Evolutionary conservation across 2,329 filamentous ascomycete species (phyloP).

Genomic region (Diplodia mutila): DNA sequence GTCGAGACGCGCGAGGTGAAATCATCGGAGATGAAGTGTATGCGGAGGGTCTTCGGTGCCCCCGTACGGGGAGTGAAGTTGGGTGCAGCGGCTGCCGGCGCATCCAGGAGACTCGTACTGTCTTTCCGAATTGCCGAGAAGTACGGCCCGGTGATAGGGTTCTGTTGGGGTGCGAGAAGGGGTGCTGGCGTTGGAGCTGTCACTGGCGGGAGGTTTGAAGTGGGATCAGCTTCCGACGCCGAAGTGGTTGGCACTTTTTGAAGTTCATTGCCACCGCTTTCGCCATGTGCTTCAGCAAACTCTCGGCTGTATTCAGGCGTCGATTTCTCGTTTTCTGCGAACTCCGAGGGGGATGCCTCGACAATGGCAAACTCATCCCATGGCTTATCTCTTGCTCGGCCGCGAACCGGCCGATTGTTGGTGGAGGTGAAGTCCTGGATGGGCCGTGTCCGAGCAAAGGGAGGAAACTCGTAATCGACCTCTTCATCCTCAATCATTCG

Average conservation of each 20-base stretch:
- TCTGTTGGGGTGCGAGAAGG: slow-evolving; percentile 46
- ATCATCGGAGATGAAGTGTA: slow-evolving; percentile 73
- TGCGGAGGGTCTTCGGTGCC: slow-evolving; percentile 70
- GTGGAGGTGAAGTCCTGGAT: slow-evolving; percentile 78
- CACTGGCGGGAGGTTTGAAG: slow-evolving; percentile 29
- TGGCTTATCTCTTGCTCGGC: slow-evolving; percentile 72
- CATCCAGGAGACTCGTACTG: slow-evolving; percentile 48
- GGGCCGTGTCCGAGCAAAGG: slow-evolving; percentile 72
- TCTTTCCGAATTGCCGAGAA: slow-evolving; percentile 54
- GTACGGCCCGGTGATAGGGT: slow-evolving; percentile 55
- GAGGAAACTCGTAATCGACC: slow-evolving; percentile 82
- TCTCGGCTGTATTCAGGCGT: slow-evolving; percentile 70
- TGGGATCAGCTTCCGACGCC: slow-evolving; percentile 35
- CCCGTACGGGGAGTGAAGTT: slow-evolving; percentile 62
- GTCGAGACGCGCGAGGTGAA: slow-evolving; percentile 72
- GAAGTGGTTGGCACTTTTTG: slow-evolving; percentile 35
- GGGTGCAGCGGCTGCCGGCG: slow-evolving; percentile 47
- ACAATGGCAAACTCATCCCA: slow-evolving; percentile 84
- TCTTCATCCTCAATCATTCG: slow-evolving; percentile 85
- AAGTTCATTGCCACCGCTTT: slow-evolving; percentile 6
- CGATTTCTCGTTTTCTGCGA: slow-evolving; percentile 67
- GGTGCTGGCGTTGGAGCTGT: slow-evolving; percentile 30
- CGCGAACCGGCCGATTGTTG: slow-evolving; percentile 69
- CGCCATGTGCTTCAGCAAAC: slow-evolving; percentile 31
- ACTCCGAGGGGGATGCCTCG: slow-evolving; percentile 69